Percentiles rank a stretch among this genome's conserved stretches.
phyloP scores from a whole-genome alignment of 2,329 filamentous ascomycete genomes.

The Lasiodiplodia citricola region DNA sequence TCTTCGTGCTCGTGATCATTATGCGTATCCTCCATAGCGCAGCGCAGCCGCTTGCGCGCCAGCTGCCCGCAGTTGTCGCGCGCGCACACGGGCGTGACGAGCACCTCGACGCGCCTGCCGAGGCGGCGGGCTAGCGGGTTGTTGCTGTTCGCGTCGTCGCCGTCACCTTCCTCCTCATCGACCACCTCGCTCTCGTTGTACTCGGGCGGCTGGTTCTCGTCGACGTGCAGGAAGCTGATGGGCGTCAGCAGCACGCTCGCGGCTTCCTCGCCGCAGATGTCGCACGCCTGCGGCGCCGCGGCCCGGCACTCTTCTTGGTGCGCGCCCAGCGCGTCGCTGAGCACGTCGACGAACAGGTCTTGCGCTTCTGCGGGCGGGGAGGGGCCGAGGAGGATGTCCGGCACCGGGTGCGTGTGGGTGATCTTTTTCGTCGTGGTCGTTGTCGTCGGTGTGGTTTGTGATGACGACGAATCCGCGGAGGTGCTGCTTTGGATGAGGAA shows the following conservation, averaged over 20 bases:
- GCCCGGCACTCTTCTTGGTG: conserved; percentile 1
- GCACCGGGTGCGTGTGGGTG: conserved; percentile 12
- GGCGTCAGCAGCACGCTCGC: conserved; percentile 17
- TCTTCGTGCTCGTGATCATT: neutral
- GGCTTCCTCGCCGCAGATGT: conserved; percentile 1
- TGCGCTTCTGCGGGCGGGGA: neutral
- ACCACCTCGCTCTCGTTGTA: neutral
- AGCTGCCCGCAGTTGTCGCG: neutral
- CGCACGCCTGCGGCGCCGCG: neutral
- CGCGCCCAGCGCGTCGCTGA: neutral
- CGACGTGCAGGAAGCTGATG: conserved; percentile 17
- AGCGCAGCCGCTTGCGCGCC: conserved; percentile 33
- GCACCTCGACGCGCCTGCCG: conserved; percentile 19
- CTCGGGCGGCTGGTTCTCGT: neutral
- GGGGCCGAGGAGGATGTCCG: neutral
- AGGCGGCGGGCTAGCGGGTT: neutral
- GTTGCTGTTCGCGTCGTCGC: too few relatives aligned
- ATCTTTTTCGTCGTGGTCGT: neutral
- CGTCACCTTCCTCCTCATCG: neutral
- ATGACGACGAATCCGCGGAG: neutral
- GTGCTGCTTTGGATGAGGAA: conserved; percentile 7
- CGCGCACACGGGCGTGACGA: conserved; percentile 20
- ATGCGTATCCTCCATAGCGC: conserved; percentile 30
- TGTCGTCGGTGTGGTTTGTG: neutral
- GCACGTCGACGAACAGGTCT: conserved; percentile 15